Conservation (phyloP, 148 eudicot species). For the Suaeda aralocaspica region DNA sequence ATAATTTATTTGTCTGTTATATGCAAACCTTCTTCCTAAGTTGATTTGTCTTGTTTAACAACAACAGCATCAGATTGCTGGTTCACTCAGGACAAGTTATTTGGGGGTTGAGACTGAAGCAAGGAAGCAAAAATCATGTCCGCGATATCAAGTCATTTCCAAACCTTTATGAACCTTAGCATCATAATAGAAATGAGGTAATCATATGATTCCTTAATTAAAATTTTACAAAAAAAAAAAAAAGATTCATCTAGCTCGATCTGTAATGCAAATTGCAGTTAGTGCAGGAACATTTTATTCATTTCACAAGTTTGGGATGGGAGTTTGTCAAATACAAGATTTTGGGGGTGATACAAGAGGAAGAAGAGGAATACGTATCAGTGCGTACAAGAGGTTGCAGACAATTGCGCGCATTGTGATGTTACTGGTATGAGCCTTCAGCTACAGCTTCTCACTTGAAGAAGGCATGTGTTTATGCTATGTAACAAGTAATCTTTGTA, state of each 20-base stretch:
- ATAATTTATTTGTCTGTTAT: background rate
- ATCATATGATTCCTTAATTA: background rate
- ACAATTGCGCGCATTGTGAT: background rate
- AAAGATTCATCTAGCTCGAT: background rate
- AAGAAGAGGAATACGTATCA: background rate
- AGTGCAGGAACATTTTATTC: background rate
- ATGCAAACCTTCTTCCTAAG: background rate
- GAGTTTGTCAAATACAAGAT: background rate
- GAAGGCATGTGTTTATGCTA: too few species aligned
- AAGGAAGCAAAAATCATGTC: background rate
- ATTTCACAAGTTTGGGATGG: background rate
- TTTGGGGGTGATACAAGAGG: background rate
- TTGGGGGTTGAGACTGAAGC: background rate
- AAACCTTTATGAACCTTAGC: background rate
- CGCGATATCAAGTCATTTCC: background rate
- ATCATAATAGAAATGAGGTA: constrained; percentile 5
- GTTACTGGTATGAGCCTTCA: background rate
- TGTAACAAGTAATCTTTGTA: too few species aligned
- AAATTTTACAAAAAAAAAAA: background rate
- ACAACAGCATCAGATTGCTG: constrained; percentile 5
- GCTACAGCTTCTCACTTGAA: background rate
- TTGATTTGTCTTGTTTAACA: background rate
- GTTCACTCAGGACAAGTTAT: background rate
- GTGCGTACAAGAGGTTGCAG: background rate
- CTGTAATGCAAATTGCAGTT: background rate